A percentile compares a stretch with the other conserved stretches of the same genome.
Conservation (phyloP, 1,284 basidiomycete genomes). For the Cryptococcus amylolentus region DNA sequence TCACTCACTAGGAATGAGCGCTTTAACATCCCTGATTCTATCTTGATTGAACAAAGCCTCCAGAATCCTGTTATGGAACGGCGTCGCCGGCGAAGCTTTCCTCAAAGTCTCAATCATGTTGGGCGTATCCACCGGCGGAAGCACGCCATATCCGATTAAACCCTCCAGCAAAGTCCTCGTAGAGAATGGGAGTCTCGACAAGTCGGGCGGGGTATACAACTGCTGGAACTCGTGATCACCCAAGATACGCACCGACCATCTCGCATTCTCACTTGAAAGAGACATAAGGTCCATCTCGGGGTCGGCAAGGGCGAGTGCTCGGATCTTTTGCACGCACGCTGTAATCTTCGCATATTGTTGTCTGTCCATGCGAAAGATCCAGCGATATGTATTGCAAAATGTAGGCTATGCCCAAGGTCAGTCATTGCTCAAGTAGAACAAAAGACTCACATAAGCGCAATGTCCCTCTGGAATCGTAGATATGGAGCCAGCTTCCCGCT, state of each 20-base stretch:
- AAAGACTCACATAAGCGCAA: conserved; percentile 27
- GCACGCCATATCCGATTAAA: conserved; percentile 40
- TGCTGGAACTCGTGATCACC: not conserved
- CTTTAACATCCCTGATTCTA: conserved; percentile 29
- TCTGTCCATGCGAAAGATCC: conserved; percentile 26
- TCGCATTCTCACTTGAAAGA: conserved; percentile 3
- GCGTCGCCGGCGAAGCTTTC: conserved; percentile 11
- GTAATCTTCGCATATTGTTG: conserved; percentile 14
- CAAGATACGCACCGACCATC: conserved; percentile 8
- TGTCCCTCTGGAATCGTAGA: conserved; percentile 35
- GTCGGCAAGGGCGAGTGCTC: conserved; percentile 25
- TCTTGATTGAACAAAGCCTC: conserved; percentile 44
- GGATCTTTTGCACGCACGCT: conserved; percentile 21
- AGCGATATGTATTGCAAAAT: conserved; percentile 41
- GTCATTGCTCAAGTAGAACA: not conserved
- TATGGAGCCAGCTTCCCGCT: conserved; percentile 32
- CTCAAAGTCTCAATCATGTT: conserved; percentile 23
- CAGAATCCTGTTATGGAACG: conserved; percentile 37
- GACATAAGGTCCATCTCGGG: conserved; percentile 34
- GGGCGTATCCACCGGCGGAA: conserved; percentile 31
- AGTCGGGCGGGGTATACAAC: conserved; percentile 26
- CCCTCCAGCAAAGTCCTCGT: conserved; percentile 44
- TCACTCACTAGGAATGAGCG: conserved; percentile 22
- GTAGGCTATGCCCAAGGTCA: conserved; percentile 24
- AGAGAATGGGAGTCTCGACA: conserved; percentile 29